A percentile compares a stretch with the other conserved stretches of the same genome.
Evolutionary conservation across 805 yeast genomes (phyloP).

Genomic region (Candida awuae): DNA sequence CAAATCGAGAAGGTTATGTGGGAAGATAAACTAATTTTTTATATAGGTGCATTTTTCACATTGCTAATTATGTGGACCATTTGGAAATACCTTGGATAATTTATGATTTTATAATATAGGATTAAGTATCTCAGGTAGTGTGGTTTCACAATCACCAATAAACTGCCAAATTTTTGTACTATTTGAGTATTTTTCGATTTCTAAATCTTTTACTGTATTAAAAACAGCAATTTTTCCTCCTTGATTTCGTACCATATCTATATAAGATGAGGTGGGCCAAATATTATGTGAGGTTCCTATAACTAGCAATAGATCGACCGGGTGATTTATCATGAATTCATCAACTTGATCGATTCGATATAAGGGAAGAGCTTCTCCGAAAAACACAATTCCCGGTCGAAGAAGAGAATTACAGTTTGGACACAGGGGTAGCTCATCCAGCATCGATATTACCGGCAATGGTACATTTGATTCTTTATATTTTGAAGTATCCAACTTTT

Average conservation of each 20-base stretch:
- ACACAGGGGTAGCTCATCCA: constrained; percentile 58
- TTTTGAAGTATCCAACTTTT: constrained; percentile 14
- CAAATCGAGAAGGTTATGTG: constrained; percentile 72
- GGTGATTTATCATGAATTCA: constrained; percentile 47
- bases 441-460: constrained; percentile 34
- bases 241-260: constrained; percentile 59
- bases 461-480: constrained; percentile 9
- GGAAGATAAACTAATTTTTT: constrained; percentile 82
- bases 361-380: constrained; percentile 80
- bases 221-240: constrained; percentile 84
- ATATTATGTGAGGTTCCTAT: constrained; percentile 81
- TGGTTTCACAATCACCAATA: constrained; percentile 69
- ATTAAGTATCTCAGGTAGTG: constrained; percentile 58
- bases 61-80: constrained; percentile 62
- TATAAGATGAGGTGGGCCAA: constrained; percentile 91
- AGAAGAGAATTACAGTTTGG: constrained; percentile 66
- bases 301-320: constrained; percentile 68
- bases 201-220: constrained; percentile 56
- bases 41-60: constrained; percentile 59
- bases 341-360: constrained; percentile 59
- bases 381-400: constrained; percentile 92
- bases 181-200: constrained; percentile 31
- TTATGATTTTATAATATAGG: constrained; percentile 29
- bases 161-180: constrained; percentile 55
- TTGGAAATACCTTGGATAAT: constrained; percentile 51